Evolutionary conservation across 2,329 filamentous ascomycete species (phyloP), one percentile per base, ranked within the genome.

Genomic region (Fusarium decemcellulare): DNA sequence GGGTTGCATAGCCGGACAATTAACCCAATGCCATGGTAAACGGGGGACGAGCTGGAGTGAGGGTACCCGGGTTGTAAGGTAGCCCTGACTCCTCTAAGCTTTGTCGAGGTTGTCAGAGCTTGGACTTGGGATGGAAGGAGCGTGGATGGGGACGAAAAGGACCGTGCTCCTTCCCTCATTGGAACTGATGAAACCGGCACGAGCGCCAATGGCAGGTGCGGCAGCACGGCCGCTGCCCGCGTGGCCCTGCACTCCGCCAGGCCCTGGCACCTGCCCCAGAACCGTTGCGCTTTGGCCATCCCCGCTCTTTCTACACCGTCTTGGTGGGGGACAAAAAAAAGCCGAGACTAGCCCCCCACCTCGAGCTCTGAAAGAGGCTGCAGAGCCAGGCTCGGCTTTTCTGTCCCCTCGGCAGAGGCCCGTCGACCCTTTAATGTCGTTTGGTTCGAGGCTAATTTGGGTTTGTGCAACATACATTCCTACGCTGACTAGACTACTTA

Each of bases 401-500:
- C 23, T 23, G 23, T 23, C 23, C 23, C 23, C 23, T 23, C 23
- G 23, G 23, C 23, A 23, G 23, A 23, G 56, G 23, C 23, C 23
- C 23, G 65, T 51, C 65, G 55, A 69, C 65, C 65, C 65, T 68
- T 68, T 57, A 67, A 70, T 70, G 63, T 70, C 67, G 66, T 68
- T 68, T 48, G 67, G 66, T 70, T 68, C 61, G 66, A 68, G 65
- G 65, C 65, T 67, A 67, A 67, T 52, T 58, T 53, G 52, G 39
- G 44, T 54, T 63, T 63, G 51, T 61, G 64, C 63, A 60, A 66
- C 63, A 63, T 66, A 44, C 32, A 34, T 67, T 63, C 34, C 44
- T 62, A 40, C 23, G 8, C 8, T 39, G 27, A 40, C 8, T 7
- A 40, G 32, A 34, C 12, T 51, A 23, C 23, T 23, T 23, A 51